These are phyloP conservation scores for Pisolithus microcarpus DNA, from an alignment of 768 basidiomycete genomes.

Conservation along the genomic window DNA sequence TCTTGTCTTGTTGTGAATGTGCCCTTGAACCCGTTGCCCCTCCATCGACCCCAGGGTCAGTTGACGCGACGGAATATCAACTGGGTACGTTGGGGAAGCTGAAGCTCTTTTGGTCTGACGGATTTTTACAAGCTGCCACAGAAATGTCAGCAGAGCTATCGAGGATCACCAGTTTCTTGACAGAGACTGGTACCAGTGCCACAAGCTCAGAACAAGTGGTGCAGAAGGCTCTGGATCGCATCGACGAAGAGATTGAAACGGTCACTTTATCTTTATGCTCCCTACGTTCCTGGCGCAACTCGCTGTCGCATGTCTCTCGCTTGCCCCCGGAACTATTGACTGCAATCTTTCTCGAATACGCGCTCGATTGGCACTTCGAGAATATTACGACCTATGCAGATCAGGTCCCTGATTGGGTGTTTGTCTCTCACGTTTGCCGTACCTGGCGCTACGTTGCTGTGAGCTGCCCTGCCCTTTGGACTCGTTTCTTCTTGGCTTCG, in stretches of 20 bases:
- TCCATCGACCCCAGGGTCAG: too few species aligned
- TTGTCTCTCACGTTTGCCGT: constrained; percentile 18
- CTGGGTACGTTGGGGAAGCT: too few species aligned
- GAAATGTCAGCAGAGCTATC: neutral
- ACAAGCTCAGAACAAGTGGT: neutral
- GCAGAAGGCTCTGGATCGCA: constrained; percentile 2
- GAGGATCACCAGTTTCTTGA: neutral
- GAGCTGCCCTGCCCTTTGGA: constrained; percentile 36
- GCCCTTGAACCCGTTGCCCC: too few species aligned
- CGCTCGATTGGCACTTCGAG: neutral
- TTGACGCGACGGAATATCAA: too few species aligned
- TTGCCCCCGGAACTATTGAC: constrained; percentile 19
- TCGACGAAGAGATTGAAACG: constrained; percentile 14
- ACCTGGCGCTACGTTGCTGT: constrained; percentile 41
- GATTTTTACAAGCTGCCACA: neutral
- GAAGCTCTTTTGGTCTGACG: too few species aligned
- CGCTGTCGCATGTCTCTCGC: constrained; percentile 11
- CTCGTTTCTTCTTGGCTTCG: constrained; percentile 25
- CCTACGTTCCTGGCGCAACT: constrained; percentile 13
- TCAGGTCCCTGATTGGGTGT: constrained; percentile 15
- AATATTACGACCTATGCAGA: neutral
- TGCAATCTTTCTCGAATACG: constrained; percentile 14
- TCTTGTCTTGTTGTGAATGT: too few species aligned
- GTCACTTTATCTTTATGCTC: constrained; percentile 8
- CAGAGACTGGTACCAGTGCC: neutral